A percentile compares a stretch with the other conserved stretches of the same genome.
These are phyloP conservation scores for Microcos paniculata DNA, from an alignment of 345 rosid species.

Conservation along the genomic window DNA sequence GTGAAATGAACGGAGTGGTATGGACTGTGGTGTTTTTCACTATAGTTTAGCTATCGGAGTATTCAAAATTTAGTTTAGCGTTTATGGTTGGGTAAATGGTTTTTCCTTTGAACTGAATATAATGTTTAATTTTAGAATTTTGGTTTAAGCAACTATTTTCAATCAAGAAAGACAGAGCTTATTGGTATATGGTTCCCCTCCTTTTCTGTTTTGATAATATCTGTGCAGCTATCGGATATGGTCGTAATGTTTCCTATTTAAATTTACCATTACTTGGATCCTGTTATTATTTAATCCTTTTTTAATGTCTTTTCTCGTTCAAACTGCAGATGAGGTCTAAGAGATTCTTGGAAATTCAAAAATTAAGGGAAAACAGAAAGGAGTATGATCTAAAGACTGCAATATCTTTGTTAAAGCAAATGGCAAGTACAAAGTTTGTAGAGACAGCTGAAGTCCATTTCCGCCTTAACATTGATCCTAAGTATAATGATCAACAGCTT, in stretches of 20 bases:
- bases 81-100: not conserved
- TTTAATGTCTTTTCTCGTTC: conserved; percentile 13
- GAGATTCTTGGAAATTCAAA: conserved; percentile 98
- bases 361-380: conserved; percentile 77
- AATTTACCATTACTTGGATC: not conserved
- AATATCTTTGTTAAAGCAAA: conserved; percentile 75
- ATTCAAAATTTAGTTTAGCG: not conserved
- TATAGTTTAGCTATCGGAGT: too few relatives aligned
- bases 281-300: conserved; percentile 16
- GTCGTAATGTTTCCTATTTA: not conserved
- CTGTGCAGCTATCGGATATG: not conserved
- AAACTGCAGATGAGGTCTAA: conserved; percentile 85
- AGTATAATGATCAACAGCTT: conserved; percentile 95
- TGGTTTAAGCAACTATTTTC: not conserved
- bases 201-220: not conserved
- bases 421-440: conserved; percentile 66
- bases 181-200: not conserved
- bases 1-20: not conserved
- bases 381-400: conserved; percentile 79
- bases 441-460: conserved; percentile 96
- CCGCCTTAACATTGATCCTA: conserved; percentile 94
- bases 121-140: not conserved
- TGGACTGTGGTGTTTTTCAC: not conserved
- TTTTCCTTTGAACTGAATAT: not conserved
- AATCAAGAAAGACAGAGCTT: not conserved